Percentiles rank a stretch among this genome's conserved stretches.
These are phyloP conservation scores for Amaranthus cruentus DNA, from an alignment of 148 eudicot species.

Conservation along the genomic window DNA sequence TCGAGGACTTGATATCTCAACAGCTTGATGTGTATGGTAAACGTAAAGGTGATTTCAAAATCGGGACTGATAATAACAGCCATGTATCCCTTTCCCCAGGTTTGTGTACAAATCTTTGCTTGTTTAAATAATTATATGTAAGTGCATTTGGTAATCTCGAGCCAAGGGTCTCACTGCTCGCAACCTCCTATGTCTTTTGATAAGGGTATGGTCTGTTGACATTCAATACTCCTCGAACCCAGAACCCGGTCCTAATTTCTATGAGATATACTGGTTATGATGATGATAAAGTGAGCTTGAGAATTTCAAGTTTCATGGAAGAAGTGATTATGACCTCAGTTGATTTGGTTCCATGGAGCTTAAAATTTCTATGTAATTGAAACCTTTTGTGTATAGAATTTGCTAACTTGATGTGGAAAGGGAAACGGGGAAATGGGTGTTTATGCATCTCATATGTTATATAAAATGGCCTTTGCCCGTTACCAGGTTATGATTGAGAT, in stretches of 20 bases:
- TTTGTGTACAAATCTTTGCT: constrained; percentile 19
- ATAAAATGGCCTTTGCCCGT: background rate
- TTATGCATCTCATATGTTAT: background rate
- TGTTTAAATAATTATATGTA: background rate
- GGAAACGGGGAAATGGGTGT: background rate
- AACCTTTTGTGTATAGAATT: no score
- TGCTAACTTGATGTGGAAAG: background rate
- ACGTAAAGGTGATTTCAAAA: constrained; percentile 31
- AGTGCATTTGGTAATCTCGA: background rate
- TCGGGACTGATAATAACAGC: constrained; percentile 28
- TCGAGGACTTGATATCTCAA: constrained; percentile 29
- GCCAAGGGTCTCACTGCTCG: no score
- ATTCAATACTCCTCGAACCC: no score
- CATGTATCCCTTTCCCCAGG: constrained; percentile 48
- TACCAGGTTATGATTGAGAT: background rate
- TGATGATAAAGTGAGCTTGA: background rate
- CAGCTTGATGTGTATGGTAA: constrained; percentile 40
- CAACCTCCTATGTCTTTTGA: no score
- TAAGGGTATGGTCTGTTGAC: no score
- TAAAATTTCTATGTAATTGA: no score
- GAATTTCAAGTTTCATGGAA: background rate
- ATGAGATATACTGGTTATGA: no score
- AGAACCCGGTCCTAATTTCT: no score
- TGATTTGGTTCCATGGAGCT: background rate
- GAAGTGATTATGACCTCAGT: background rate